Base-by-base conservation (phyloP, 2,329 filamentous ascomycete genomes). In the Fusarium scirpi region DNA sequence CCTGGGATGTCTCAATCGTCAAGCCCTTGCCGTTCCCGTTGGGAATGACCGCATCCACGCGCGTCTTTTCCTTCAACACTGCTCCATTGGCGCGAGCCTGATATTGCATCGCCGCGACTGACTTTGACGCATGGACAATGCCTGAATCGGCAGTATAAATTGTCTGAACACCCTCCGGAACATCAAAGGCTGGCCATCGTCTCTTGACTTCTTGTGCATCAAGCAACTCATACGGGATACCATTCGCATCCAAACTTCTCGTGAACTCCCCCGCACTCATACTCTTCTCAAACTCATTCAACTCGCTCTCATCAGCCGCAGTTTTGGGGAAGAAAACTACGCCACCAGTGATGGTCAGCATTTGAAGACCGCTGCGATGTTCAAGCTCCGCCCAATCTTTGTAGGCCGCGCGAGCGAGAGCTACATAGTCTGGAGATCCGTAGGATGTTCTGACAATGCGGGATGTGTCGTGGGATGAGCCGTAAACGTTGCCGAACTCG, bases 121-220 rank as follows among this genome's bases (percentile, higher is more conserved):
- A 69, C 8, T 60, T 54, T 24, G 69, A 71, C 0, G 69, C 74
- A 11, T 76, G 72, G 0, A 64, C 71, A 0, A 76, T 66, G 3
- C 74, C 74, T 3, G 74, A 67, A 24, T 76, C 74, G 0, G 72
- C 67, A 0, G 74, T 76, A 25, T 76, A 76, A 1, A 76, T 74
- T 0, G 61, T 61, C 16, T 68, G 53, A 1, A 75, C 72, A 0
- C 32, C 51, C 1, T 67, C 47, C 0, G 67, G 56, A 11, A 76
- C 27, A 3, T 62, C 47, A 15, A 72, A 76, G 12, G 73, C 65
- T 1, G 73, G 71, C 74, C 74, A 76, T 3, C 73, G 60, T 5
- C 20, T 53, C 18, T 55, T 61, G 4, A 73, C 70, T 11, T 74
- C 38, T 5, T 61, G 54, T 0, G 67, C 24, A 6, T 24, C 45